A percentile compares a stretch with the other conserved stretches of the same genome.
Evolutionary conservation across 179 eudicot genomes (phyloP).

Genomic region (Nepenthes alata): DNA sequence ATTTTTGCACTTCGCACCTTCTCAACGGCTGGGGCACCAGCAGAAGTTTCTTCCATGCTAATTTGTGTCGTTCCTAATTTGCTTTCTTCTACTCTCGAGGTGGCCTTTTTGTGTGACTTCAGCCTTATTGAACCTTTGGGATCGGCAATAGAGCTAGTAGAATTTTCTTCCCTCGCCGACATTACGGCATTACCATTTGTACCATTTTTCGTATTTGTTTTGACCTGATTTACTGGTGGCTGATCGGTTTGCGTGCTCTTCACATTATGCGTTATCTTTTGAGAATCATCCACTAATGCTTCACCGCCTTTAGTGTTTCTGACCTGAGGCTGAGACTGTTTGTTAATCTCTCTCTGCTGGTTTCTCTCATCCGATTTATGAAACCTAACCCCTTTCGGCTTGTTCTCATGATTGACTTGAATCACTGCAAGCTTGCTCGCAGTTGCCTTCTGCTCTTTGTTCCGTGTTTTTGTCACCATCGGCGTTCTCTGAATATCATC

Average conservation of each 20-base stretch:
- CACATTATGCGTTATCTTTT: constrained; percentile 12
- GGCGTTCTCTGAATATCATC: constrained; percentile 8
- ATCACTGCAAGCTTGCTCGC: constrained; percentile 12
- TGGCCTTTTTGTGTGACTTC: constrained; percentile 11
- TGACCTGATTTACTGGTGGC: constrained; percentile 10
- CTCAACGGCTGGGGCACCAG: constrained; percentile 9
- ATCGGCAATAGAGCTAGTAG: constrained; percentile 6
- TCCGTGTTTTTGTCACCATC: not conserved
- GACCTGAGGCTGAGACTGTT: not conserved
- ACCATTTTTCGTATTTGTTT: constrained; percentile 9
- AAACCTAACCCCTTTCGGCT: constrained; percentile 10
- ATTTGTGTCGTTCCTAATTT: constrained; percentile 13
- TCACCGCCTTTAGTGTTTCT: constrained; percentile 5
- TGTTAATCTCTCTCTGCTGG: constrained; percentile 17
- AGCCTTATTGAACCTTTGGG: constrained; percentile 7
- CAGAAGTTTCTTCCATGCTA: constrained; percentile 15
- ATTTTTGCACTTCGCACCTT: constrained; percentile 12
- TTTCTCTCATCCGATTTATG: constrained; percentile 24
- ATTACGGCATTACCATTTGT: constrained; percentile 5
- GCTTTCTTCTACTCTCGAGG: constrained; percentile 10
- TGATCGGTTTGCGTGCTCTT: constrained; percentile 19
- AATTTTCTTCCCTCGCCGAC: constrained; percentile 6
- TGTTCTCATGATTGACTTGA: constrained; percentile 15
- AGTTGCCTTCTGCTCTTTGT: constrained; percentile 11
- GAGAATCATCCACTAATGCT: constrained; percentile 5